Evolutionary conservation across 2,329 filamentous ascomycete species (phyloP).

Genomic region (Xylariomycetidae sp.): DNA sequence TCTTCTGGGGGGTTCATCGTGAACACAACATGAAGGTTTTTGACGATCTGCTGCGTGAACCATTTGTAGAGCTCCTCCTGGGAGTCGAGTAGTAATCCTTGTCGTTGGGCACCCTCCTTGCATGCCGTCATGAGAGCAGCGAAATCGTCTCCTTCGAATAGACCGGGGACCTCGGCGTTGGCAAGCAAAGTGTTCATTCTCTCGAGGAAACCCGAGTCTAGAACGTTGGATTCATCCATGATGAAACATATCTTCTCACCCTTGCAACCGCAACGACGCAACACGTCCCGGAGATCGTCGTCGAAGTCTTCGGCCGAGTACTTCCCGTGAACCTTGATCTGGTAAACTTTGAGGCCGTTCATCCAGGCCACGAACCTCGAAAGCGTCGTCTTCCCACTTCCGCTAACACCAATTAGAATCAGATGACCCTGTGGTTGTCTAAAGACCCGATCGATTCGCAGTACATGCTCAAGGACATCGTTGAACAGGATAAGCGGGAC

Average conservation of each 20-base stretch:
- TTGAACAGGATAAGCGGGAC: slow-evolving; percentile 99
- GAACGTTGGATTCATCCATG: slow-evolving; percentile 98
- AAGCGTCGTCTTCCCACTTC: slow-evolving; percentile 95
- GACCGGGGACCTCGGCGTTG: slow-evolving; percentile 97
- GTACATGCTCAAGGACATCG: slow-evolving; percentile 94
- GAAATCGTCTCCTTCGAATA: slow-evolving; percentile 98
- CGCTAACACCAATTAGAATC: slow-evolving; percentile 97
- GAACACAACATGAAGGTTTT: slow-evolving; percentile 98
- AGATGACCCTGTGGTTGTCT: slow-evolving; percentile 96
- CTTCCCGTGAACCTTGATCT: slow-evolving; percentile 99
- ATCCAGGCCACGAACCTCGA: slow-evolving; percentile 99
- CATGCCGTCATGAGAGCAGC: slow-evolving; percentile 98
- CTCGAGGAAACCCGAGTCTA: slow-evolving; percentile 97
- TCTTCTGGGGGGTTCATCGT: slow-evolving; percentile 99
- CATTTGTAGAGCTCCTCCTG: slow-evolving; percentile 99
- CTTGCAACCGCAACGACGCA: slow-evolving; percentile 92
- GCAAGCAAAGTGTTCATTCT: slow-evolving; percentile 98
- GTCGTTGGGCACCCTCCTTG: slow-evolving; percentile 95
- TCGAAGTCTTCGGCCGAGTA: slow-evolving; percentile 99
- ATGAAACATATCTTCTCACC: slow-evolving; percentile 99
- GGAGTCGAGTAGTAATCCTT: slow-evolving; percentile 91
- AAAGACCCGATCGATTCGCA: slow-evolving; percentile 98
- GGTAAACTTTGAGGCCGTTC: slow-evolving; percentile 98
- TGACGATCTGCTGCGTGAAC: slow-evolving; percentile 99
- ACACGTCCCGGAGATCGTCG: slow-evolving; percentile 89